phyloP scores from a whole-genome alignment of 495 filamentous ascomycete species.

The Tuber calosporum region DNA sequence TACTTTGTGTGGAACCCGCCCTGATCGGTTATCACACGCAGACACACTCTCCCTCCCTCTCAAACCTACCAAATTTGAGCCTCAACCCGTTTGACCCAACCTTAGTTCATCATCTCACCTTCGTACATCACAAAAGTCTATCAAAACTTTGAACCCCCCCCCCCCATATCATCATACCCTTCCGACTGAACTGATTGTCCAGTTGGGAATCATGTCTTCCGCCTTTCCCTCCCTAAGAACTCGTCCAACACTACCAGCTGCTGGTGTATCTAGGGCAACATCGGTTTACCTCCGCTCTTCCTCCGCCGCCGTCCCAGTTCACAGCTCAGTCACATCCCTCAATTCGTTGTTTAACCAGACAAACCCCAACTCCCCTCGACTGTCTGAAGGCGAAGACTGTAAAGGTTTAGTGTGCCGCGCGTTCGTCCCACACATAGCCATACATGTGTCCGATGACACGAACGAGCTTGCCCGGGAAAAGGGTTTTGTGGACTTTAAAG shows the following conservation, averaged over 20 bases:
- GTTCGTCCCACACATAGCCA: slow-evolving; percentile 78
- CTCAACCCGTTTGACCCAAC: background rate
- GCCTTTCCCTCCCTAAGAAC: slow-evolving; percentile 23
- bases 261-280: slow-evolving; percentile 19
- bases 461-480: slow-evolving; percentile 74
- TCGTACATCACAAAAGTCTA: background rate
- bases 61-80: slow-evolving; percentile 1
- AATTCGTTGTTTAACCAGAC: slow-evolving; percentile 30
- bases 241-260: slow-evolving; percentile 28
- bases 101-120: background rate
- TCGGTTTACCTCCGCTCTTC: slow-evolving; percentile 34
- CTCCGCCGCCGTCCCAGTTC: slow-evolving; percentile 18
- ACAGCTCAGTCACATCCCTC: slow-evolving; percentile 39
- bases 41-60: background rate
- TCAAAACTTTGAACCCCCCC: background rate
- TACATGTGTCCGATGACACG: slow-evolving; percentile 75
- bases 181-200: background rate
- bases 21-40: background rate
- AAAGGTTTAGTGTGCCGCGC: slow-evolving; percentile 60
- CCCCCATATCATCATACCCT: background rate
- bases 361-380: slow-evolving; percentile 10
- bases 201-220: slow-evolving; percentile 21
- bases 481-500: slow-evolving; percentile 76
- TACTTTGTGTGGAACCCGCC: background rate
- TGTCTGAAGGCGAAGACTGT: slow-evolving; percentile 24